Evolutionary conservation across 2,329 filamentous ascomycete genomes (phyloP).

Genomic region (Talaromyces sp.): DNA sequence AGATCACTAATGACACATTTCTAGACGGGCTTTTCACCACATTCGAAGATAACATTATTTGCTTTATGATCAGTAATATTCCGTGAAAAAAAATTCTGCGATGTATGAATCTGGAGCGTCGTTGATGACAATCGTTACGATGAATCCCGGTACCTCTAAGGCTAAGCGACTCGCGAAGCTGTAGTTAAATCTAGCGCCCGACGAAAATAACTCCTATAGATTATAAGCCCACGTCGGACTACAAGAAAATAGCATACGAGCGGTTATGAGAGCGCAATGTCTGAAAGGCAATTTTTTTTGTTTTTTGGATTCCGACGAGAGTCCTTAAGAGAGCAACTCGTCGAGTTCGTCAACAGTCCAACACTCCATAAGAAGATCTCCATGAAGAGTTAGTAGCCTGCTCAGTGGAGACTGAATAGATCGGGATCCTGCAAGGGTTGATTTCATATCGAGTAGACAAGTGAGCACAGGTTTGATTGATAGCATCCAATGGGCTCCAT

Average conservation of each 20-base stretch:
- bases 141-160: background rate
- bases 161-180: background rate
- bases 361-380: background rate
- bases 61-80: background rate
- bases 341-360: background rate
- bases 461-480: background rate
- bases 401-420: background rate
- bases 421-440: background rate
- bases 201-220: background rate
- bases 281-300: background rate
- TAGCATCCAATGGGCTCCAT: background rate
- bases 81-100: background rate
- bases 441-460: background rate
- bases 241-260: background rate
- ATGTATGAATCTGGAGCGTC: background rate
- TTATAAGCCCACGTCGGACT: background rate
- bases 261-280: background rate
- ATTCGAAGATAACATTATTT: background rate
- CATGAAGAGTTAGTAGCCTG: background rate
- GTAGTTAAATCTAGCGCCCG: too few species aligned
- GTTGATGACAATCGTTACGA: background rate
- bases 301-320: conserved; percentile 21
- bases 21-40: background rate
- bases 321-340: background rate
- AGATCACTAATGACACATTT: background rate